Evolutionary conservation across 1,284 basidiomycete species (phyloP), one percentile per base, ranked within the genome.

Genomic region (Cronartium quercuum): DNA sequence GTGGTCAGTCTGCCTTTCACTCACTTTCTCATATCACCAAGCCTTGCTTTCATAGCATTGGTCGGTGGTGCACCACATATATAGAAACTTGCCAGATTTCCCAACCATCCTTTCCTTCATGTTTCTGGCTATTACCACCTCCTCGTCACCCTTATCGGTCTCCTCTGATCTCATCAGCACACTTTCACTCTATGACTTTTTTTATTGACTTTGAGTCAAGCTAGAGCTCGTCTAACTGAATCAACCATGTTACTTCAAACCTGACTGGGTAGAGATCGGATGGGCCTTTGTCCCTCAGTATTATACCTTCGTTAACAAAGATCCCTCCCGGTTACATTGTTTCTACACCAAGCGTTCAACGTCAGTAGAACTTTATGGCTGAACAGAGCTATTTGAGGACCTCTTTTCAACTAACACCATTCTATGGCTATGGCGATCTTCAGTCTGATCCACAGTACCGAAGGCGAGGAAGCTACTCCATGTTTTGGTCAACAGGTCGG

Each of bases 301-400:
- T 80, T 85, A 85, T 85, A 94, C 91, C 80, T 94, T 92, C 86
- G 91, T 97, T 83, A 96, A 98, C 88, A 94, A 97, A 85, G 89
- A 95, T 78, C 95, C 95, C 78, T 86, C 90, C 84, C 91, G 93
- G 82, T 88, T 98, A 78, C 95, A 98, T 85, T 95, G 94, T 85
- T 98, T 98, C 86, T 99, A 98, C 86, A 97, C 90, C 82, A 98
- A 98, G 87, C 88, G 88, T 80, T 97, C 94, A 68, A 97, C 95
- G 70, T 74, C 21, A n/a, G 70, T 66, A 29, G 18, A 47, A 15
- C 21, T 35, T 57, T 0, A n/a, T 29, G 42, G 24, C 44, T 29
- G 13, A 3, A 57, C 68, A 35, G 51, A 7, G 15, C n/a, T 61
- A 15, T 40, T 41, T 24, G n/a, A 58, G 9, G 18, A 18, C 18